phyloP scores from a whole-genome alignment of 768 basidiomycete species.

The Boletus bicolor region DNA sequence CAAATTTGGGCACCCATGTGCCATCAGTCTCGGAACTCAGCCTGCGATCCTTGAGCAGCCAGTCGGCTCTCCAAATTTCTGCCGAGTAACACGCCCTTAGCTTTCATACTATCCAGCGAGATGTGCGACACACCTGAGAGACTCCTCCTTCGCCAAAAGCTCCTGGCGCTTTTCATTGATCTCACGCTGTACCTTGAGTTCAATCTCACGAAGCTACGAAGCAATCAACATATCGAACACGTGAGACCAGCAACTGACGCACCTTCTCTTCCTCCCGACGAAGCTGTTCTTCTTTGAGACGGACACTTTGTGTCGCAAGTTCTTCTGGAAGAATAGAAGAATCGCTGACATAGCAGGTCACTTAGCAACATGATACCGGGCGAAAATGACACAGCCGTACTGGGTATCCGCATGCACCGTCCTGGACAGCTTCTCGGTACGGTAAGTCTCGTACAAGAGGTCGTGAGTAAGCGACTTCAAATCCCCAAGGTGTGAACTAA shows the following conservation, averaged over 20 bases:
- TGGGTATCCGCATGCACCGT: slow-evolving; percentile 79
- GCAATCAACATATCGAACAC: slow-evolving; percentile 11
- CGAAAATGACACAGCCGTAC: slow-evolving; percentile 35
- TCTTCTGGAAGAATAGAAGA: slow-evolving; percentile 94
- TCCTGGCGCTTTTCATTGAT: slow-evolving; percentile 98
- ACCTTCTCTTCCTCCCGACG: slow-evolving; percentile 96
- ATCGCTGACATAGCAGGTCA: slow-evolving; percentile 45
- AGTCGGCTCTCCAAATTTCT: slow-evolving; percentile 89
- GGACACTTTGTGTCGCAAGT: slow-evolving; percentile 92
- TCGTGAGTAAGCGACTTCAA: slow-evolving; percentile 94
- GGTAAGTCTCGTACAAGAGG: slow-evolving; percentile 92
- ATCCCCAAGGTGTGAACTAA: slow-evolving; percentile 90
- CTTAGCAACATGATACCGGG: slow-evolving; percentile 24
- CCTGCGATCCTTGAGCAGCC: slow-evolving; percentile 82
- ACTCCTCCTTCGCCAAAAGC: slow-evolving; percentile 93
- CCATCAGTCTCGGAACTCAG: slow-evolving; percentile 69
- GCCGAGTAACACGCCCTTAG: slow-evolving; percentile 4
- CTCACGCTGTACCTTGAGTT: slow-evolving; percentile 96
- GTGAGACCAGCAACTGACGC: not conserved
- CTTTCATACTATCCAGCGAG: not conserved
- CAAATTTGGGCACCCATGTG: slow-evolving; percentile 19
- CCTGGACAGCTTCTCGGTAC: slow-evolving; percentile 94
- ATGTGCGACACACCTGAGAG: slow-evolving; percentile 60
- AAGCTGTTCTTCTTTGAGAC: slow-evolving; percentile 98
- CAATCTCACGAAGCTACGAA: slow-evolving; percentile 86